Percentiles rank a stretch among this genome's conserved stretches.
Conservation (phyloP, 768 basidiomycete genomes). For the Heimioporus sp. region DNA sequence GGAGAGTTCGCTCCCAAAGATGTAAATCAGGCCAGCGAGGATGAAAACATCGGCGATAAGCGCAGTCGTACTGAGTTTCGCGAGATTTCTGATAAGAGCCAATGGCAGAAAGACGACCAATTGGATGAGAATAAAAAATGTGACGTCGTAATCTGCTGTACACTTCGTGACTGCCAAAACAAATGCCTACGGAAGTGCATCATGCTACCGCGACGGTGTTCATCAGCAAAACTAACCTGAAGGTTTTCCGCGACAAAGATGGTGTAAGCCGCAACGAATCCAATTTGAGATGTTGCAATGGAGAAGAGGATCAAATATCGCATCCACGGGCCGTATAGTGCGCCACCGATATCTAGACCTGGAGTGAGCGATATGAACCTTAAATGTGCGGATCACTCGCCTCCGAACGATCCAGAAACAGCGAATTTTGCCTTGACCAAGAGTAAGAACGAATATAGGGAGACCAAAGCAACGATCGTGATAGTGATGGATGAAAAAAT, state of each 20-base stretch:
- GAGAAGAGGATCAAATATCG: slow-evolving; percentile 83
- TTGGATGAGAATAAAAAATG: slow-evolving; percentile 82
- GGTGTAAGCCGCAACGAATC: slow-evolving; percentile 87
- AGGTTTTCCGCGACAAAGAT: slow-evolving; percentile 96
- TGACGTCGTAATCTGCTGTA: slow-evolving; percentile 58
- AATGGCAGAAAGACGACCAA: slow-evolving; percentile 86
- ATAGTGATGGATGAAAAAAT: slow-evolving; percentile 83
- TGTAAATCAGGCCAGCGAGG: slow-evolving; percentile 81
- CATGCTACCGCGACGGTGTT: background rate
- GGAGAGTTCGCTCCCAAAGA: slow-evolving; percentile 80
- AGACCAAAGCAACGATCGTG: slow-evolving; percentile 78
- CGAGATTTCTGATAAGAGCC: slow-evolving; percentile 88
- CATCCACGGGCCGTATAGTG: slow-evolving; percentile 92
- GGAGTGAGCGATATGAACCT: slow-evolving; percentile 2
- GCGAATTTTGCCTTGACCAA: slow-evolving; percentile 85
- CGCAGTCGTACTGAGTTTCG: slow-evolving; percentile 89
- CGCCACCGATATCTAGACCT: slow-evolving; percentile 82
- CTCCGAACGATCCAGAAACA: slow-evolving; percentile 92
- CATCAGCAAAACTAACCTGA: slow-evolving; percentile 36
- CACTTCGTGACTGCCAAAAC: slow-evolving; percentile 80
- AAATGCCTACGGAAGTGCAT: slow-evolving; percentile 59
- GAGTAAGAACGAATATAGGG: slow-evolving; percentile 90
- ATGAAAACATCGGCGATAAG: slow-evolving; percentile 96
- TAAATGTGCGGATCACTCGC: slow-evolving; percentile 38
- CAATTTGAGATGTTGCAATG: slow-evolving; percentile 86